These are phyloP conservation scores for Casaregolazyma suthepensis DNA, from an alignment of 1,139 yeast species.

Conservation along the genomic window DNA sequence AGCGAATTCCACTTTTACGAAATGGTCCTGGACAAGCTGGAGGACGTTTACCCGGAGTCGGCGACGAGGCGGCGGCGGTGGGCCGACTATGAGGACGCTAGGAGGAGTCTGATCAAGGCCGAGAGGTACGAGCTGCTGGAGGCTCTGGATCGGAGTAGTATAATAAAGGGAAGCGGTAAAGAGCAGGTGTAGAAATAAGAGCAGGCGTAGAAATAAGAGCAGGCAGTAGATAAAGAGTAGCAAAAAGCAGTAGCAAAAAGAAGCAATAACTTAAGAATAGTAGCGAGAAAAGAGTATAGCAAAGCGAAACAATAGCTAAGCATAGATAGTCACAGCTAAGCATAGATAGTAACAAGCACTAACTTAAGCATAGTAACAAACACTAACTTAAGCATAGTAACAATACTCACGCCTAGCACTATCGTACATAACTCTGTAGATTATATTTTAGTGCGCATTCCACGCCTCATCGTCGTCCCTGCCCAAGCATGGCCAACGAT, in stretches of 20 bases:
- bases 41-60: conserved; percentile 70
- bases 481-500: conserved; percentile 45
- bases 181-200: too few species aligned
- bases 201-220: too few species aligned
- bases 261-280: too few species aligned
- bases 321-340: too few species aligned
- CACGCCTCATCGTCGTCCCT: neutral
- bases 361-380: too few species aligned
- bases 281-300: too few species aligned
- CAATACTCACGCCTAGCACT: too few species aligned
- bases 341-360: neutral
- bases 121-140: conserved; percentile 64
- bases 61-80: conserved; percentile 58
- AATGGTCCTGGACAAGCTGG: conserved; percentile 52
- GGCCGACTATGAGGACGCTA: conserved; percentile 72
- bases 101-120: conserved; percentile 50
- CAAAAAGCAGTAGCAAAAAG: neutral
- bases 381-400: too few species aligned
- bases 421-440: neutral
- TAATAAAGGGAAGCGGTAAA: conserved; percentile 7
- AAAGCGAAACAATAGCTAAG: too few species aligned
- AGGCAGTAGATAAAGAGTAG: too few species aligned
- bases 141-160: conserved; percentile 53
- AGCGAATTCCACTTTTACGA: conserved; percentile 84
- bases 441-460: neutral